Evolutionary conservation across 2,329 filamentous ascomycete genomes (phyloP).

Genomic region (Arthrobotrys musiformis): DNA sequence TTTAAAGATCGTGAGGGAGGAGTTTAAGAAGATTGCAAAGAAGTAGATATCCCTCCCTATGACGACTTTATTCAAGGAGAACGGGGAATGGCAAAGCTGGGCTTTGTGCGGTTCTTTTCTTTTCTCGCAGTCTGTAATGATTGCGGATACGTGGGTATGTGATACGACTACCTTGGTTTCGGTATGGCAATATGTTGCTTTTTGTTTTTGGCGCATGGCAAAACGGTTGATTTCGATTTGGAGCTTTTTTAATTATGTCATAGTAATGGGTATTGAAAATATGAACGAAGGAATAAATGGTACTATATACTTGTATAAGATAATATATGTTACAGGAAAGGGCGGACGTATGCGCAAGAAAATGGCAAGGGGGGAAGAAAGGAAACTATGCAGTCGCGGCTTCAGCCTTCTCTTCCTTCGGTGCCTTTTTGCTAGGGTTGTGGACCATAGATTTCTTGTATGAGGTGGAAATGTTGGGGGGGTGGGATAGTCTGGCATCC

Average conservation of each 20-base stretch:
- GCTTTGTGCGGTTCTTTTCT: neutral
- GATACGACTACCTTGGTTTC: neutral
- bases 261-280: constrained; percentile 22
- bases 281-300: neutral
- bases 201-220: constrained; percentile 1
- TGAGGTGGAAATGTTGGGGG: constrained; percentile 36
- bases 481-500: constrained; percentile 70
- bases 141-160: neutral
- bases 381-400: neutral
- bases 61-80: neutral
- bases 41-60: constrained; percentile 19
- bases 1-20: constrained; percentile 82
- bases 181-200: neutral
- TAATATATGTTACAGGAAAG: constrained; percentile 34
- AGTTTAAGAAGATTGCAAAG: constrained; percentile 70
- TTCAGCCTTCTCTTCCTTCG: neutral
- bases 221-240: neutral
- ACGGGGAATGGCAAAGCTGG: neutral
- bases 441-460: constrained; percentile 39
- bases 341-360: neutral
- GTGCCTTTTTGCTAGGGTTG: neutral
- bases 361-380: neutral
- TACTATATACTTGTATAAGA: neutral
- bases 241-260: neutral
- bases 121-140: neutral